These are phyloP conservation scores for Solanum chiquidenum DNA, from an alignment of 257 asterid genomes.

Conservation along the genomic window DNA sequence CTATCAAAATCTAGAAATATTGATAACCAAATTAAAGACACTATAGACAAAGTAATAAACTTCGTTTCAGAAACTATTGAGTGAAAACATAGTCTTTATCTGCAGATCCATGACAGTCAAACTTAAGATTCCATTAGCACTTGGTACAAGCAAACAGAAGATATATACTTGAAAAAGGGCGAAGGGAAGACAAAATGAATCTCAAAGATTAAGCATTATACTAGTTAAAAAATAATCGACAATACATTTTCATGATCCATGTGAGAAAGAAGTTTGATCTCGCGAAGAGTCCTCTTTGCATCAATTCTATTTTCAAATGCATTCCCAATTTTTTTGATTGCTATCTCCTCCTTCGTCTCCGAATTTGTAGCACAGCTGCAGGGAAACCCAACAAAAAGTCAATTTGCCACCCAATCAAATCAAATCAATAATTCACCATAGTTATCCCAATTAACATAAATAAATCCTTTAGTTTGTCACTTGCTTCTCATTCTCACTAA, in stretches of 20 bases:
- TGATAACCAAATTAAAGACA: not conserved
- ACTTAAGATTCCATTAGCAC: not conserved
- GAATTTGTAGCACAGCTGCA: slow-evolving; percentile 61
- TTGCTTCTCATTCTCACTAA: not conserved
- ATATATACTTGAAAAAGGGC: not conserved
- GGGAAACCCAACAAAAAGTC: not conserved
- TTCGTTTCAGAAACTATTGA: not conserved
- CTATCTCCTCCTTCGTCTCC: slow-evolving; percentile 69
- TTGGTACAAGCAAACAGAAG: not conserved
- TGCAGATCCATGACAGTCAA: not conserved
- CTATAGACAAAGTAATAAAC: not conserved
- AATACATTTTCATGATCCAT: slow-evolving; percentile 85
- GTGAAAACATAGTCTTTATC: not conserved
- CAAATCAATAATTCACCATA: not conserved
- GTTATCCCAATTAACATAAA: not conserved
- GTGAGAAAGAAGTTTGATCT: slow-evolving; percentile 81
- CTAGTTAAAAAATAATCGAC: not conserved
- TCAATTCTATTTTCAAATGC: slow-evolving; percentile 85
- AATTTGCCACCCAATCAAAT: not conserved
- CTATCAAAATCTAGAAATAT: not conserved
- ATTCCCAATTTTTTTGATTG: slow-evolving; percentile 80
- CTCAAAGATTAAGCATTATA: not conserved
- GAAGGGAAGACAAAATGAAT: not conserved
- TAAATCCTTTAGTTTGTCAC: not conserved
- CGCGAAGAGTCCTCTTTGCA: slow-evolving; percentile 78